Percentiles rank a stretch among this genome's conserved stretches.
These are phyloP conservation scores for Penicillium concentricum DNA, from an alignment of 2,329 filamentous ascomycete genomes.

Conservation along the genomic window DNA sequence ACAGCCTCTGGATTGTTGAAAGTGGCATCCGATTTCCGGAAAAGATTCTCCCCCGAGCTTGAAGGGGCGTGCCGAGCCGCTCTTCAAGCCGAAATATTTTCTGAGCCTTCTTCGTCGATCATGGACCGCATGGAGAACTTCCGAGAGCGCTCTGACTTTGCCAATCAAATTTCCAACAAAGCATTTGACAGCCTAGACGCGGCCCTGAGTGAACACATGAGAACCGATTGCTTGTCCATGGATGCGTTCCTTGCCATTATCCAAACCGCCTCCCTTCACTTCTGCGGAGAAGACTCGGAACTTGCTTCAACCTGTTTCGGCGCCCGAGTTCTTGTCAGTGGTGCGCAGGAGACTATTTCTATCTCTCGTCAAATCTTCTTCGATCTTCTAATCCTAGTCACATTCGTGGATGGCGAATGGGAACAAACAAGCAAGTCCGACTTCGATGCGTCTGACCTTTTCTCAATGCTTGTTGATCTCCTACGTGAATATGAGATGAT, in stretches of 20 bases:
- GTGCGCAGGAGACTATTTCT: constrained; percentile 74
- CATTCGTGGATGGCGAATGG: constrained; percentile 82
- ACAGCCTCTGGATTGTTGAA: constrained; percentile 63
- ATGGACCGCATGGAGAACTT: constrained; percentile 74
- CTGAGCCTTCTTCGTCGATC: constrained; percentile 68
- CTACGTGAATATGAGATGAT: constrained; percentile 70
- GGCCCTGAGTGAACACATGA: constrained; percentile 64
- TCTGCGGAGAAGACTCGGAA: constrained; percentile 42
- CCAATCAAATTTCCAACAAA: constrained; percentile 77
- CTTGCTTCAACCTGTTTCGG: constrained; percentile 68
- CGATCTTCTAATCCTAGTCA: constrained; percentile 76
- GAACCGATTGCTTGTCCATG: constrained; percentile 50
- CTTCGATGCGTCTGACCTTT: constrained; percentile 58
- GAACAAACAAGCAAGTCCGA: constrained; percentile 70
- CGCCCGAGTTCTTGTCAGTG: constrained; percentile 69
- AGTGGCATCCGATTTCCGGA: constrained; percentile 68
- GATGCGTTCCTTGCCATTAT: constrained; percentile 55
- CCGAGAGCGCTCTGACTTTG: constrained; percentile 75
- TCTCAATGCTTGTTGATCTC: constrained; percentile 67
- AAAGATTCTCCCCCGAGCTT: constrained; percentile 68
- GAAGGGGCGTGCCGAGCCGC: constrained; percentile 66
- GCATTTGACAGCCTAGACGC: constrained; percentile 70
- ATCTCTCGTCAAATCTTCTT: constrained; percentile 73
- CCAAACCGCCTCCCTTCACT: constrained; percentile 47
- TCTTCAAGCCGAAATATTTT: constrained; percentile 70